phyloP scores from a whole-genome alignment of 495 filamentous ascomycete genomes.

The Hyaloscypha finlandica region DNA sequence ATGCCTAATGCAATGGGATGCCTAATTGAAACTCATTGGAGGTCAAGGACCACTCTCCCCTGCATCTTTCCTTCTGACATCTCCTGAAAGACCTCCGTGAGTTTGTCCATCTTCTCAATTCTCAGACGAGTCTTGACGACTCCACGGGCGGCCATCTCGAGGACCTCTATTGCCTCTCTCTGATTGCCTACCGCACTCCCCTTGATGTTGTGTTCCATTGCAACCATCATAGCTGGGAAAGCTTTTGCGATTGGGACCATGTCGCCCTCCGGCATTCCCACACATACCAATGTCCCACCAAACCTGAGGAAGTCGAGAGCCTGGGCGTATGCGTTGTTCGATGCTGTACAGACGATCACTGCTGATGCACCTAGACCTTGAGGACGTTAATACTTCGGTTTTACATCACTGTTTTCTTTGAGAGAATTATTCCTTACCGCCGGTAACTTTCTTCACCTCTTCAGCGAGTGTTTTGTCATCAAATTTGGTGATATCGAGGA shows the following conservation, averaged over 20 bases:
- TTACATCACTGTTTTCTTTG: neutral
- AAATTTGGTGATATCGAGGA: conserved; percentile 66
- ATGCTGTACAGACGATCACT: conserved; percentile 64
- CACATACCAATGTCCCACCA: conserved; percentile 62
- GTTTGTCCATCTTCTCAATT: conserved; percentile 60
- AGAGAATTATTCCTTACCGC: conserved; percentile 36
- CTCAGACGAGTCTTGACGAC: conserved; percentile 61
- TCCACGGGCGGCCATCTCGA: conserved; percentile 64
- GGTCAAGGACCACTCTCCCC: conserved; percentile 61
- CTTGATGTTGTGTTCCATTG: conserved; percentile 55
- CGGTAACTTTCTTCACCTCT: conserved; percentile 55
- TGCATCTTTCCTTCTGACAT: conserved; percentile 59
- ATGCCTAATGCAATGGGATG: neutral
- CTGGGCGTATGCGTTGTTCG: conserved; percentile 65
- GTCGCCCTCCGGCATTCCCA: conserved; percentile 67
- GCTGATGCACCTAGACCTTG: conserved; percentile 54
- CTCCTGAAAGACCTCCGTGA: conserved; percentile 62
- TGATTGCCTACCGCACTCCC: conserved; percentile 66
- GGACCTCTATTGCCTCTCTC: conserved; percentile 63
- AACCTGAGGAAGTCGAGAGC: conserved; percentile 61
- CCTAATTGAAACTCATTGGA: conserved; percentile 31
- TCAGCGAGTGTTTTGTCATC: conserved; percentile 47
- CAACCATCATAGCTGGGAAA: conserved; percentile 51
- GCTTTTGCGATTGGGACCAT: conserved; percentile 54
- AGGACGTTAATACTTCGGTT: neutral